These are phyloP conservation scores for Aspergillus oerlinghausenensis DNA, from an alignment of 2,329 filamentous ascomycete species.

Conservation along the genomic window DNA sequence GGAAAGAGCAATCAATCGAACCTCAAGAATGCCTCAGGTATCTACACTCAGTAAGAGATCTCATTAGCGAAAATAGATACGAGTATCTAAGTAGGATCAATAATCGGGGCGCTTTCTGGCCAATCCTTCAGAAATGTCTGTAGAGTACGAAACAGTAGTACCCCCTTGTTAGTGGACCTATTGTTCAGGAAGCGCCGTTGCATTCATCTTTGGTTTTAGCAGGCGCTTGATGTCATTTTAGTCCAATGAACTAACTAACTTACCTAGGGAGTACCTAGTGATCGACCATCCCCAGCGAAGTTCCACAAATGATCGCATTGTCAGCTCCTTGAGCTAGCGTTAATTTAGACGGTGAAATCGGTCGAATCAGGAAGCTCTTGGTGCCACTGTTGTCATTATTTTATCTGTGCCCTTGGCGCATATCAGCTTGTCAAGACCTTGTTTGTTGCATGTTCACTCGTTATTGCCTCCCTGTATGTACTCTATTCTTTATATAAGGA, in stretches of 20 bases:
- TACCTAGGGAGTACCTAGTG: neutral
- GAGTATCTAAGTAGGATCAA: neutral
- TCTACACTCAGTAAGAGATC: neutral
- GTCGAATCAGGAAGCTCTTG: slow-evolving; percentile 11
- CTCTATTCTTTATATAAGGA: neutral
- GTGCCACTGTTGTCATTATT: slow-evolving; percentile 29
- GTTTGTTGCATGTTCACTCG: slow-evolving; percentile 5
- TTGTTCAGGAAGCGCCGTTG: slow-evolving; percentile 3
- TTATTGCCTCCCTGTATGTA: neutral
- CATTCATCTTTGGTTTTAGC: slow-evolving; percentile 25
- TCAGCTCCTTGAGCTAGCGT: slow-evolving; percentile 9
- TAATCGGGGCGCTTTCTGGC: neutral
- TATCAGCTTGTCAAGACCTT: neutral
- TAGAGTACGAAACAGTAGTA: neutral
- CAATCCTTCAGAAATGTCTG: neutral
- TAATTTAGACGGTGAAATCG: slow-evolving; percentile 9
- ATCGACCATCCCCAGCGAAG: slow-evolving; percentile 17
- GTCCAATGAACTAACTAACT: neutral
- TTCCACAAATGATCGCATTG: slow-evolving; percentile 25
- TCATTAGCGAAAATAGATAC: neutral
- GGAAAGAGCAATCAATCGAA: neutral
- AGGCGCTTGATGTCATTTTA: slow-evolving; percentile 35
- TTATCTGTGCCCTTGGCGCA: slow-evolving; percentile 11
- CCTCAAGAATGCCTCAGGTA: neutral
- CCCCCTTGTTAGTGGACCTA: too few species aligned